Evolutionary conservation across 139 green algal genomes (phyloP).

Genomic region (Desmodesmus armatus): DNA sequence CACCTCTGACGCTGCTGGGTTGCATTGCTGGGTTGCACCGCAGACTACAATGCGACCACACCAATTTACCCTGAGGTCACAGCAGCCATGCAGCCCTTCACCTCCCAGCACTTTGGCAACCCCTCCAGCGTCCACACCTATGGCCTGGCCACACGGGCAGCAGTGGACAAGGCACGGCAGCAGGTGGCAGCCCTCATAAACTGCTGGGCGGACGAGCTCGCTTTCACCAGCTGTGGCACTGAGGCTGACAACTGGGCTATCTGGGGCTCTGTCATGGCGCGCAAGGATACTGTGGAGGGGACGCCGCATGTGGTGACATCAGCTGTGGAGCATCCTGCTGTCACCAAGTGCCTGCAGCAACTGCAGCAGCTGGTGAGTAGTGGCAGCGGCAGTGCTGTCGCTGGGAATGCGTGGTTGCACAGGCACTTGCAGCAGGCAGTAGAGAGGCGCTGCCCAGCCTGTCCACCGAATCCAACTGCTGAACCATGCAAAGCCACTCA

Average conservation of each 20-base stretch:
- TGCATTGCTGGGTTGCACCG: neutral
- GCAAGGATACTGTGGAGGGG: neutral
- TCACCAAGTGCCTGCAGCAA: slow-evolving; percentile 60
- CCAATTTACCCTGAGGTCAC: slow-evolving; percentile 73
- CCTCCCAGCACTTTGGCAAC: slow-evolving; percentile 75
- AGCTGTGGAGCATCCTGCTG: slow-evolving; percentile 83
- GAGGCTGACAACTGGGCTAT: slow-evolving; percentile 75
- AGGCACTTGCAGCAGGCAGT: too few species aligned
- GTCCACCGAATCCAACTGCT: too few species aligned
- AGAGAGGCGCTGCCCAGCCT: too few species aligned
- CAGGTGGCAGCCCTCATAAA: slow-evolving; percentile 70
- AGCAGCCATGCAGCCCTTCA: slow-evolving; percentile 72
- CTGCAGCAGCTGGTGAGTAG: slow-evolving; percentile 33
- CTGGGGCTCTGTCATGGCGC: slow-evolving; percentile 59
- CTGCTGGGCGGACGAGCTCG: slow-evolving; percentile 51
- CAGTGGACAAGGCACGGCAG: slow-evolving; percentile 59
- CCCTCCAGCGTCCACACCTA: slow-evolving; percentile 71
- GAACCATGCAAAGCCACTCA: too few species aligned
- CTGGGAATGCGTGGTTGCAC: too few species aligned
- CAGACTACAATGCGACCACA: slow-evolving; percentile 63
- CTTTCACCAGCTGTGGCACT: slow-evolving; percentile 72
- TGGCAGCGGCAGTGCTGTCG: neutral
- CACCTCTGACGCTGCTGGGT: too few species aligned
- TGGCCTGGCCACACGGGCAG: slow-evolving; percentile 53
- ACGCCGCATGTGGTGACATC: slow-evolving; percentile 76